Evolutionary conservation across 208 protist genomes (phyloP).

Genomic region (Blechomonas ayalai): DNA sequence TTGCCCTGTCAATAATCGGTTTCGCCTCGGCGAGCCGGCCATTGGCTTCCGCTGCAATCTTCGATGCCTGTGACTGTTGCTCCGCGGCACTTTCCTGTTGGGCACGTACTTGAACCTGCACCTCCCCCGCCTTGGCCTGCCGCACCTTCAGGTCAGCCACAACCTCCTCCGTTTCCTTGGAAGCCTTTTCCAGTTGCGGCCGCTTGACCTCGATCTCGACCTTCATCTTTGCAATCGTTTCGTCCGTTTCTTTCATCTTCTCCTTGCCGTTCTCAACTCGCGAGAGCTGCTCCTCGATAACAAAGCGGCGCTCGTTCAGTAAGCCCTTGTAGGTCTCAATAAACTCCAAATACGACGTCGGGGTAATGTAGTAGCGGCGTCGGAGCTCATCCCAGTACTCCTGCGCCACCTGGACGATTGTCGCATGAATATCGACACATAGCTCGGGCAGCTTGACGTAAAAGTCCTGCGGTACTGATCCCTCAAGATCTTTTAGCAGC

Average conservation of each 20-base stretch:
- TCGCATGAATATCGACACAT: conserved; percentile 86
- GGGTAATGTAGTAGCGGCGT: conserved; percentile 93
- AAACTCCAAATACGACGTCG: conserved; percentile 94
- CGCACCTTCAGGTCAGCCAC: conserved; percentile 85
- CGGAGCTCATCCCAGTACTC: conserved; percentile 90
- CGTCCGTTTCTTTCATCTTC: conserved; percentile 91
- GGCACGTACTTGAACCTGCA: conserved; percentile 82
- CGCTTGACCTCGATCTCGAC: conserved; percentile 88
- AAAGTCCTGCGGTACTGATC: conserved; percentile 29
- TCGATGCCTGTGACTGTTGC: conserved; percentile 78
- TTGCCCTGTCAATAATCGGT: conserved; percentile 88
- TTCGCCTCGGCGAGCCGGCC: conserved; percentile 90
- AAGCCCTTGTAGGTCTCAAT: conserved; percentile 91
- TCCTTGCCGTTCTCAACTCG: conserved; percentile 85
- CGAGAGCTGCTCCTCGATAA: conserved; percentile 82
- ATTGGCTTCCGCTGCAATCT: conserved; percentile 87
- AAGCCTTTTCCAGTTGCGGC: conserved; percentile 85
- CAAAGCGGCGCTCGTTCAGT: conserved; percentile 64
- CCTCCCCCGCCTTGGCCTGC: conserved; percentile 79
- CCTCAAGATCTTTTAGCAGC: conserved; percentile 57
- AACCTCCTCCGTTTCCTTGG: conserved; percentile 81
- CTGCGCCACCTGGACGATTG: conserved; percentile 58
- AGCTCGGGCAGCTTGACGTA: conserved; percentile 55
- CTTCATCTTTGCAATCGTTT: conserved; percentile 90
- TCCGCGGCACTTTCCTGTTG: conserved; percentile 88